Base-by-base conservation (phyloP, 202 grass and related monocot species). In the Elaeis oleifera region DNA sequence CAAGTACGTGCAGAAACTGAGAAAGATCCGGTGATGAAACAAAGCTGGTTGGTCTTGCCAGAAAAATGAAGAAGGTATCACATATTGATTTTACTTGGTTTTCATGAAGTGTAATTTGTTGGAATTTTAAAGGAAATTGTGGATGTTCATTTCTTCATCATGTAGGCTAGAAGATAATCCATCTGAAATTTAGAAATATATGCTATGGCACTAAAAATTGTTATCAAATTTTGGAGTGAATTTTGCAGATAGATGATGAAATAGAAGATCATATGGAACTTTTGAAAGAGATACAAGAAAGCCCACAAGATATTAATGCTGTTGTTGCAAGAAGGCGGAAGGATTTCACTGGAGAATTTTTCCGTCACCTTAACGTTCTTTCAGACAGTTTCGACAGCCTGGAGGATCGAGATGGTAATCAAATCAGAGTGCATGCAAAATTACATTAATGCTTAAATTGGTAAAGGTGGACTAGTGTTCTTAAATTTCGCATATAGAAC, bases 241-340 rank as follows among this genome's bases (percentile, higher is more conserved):
- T 32, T 67, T 84, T 1, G 65, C 64, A 96, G 91, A 75, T 96
- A 4, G 87, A 96, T 25, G 21, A 73, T 70, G 91, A 96, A 80
- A 85, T 96, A 85, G 91, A 96, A 59, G 72, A 74, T 51, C 79
- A 96, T 51, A 90, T 90, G 91, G 76, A 79, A 68, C 82, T 96
- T 74, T 81, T 90, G 49, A 85, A 71, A 61, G 84, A 88, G 71
- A 70, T 90, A 24, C 59, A 83, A 51, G 87, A 96, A 65, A 83
- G 76, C 50, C 87, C 91, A 17, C 51, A 79, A 49, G 87, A 88
- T 56, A 90, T 96, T 60, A 84, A 87, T 71, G 78, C 79, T 50
- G 63, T 96, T 76, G 87, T 96, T 71, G 87, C 84, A 17, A 90
- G 63, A 76, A 77, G 81, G 71, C 62, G 91, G 20, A 90, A 85